Evolutionary conservation across 345 rosid genomes (phyloP), one percentile per base, ranked within the genome.

Genomic region (Salix purpurea): DNA sequence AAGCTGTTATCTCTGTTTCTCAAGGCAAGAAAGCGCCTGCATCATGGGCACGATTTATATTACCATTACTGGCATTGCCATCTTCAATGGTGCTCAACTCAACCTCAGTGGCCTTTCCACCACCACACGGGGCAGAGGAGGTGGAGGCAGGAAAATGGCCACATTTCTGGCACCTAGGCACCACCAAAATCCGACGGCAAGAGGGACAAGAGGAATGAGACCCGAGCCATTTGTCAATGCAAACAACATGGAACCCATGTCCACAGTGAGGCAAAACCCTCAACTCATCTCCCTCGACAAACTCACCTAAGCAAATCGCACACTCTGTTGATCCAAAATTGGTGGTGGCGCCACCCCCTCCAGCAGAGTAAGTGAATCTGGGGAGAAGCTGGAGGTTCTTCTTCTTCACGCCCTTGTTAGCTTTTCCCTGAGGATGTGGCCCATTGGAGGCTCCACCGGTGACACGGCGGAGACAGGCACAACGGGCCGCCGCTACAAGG

Each of bases 121-220:
- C 69, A 3, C 68, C 46, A n/a, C 65, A 30, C 4, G 81, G 11
- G 56, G 81, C n/a, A 34, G 39, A 26, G 30, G 76, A 36, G 48
- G 71, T 13, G 30, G 81, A 56, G 32, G 81, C 66, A 34, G 86
- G 87, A 46, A 82, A 66, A 28, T 72, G 82, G 40, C 87, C 86
- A 24, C 86, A 86, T 74, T 75, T 86, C 54, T 75, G 81, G 62
- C 86, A 83, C 72, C 84, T 67, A 6, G 77, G 64, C 62, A 81
- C 83, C 73, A 74, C 81, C 46, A 86, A 76, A 42, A 83, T 58
- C 77, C 87, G 90, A 24, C 98, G 90, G 79, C 97, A 94, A 72
- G 92, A 90, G 61, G 98, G 97, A 73, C 97, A 93, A 0, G 97
- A 88, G 23, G 88, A 80, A 83, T 81, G 91, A 9, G 92, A 84